Conservation (phyloP, 192 early-diverging fungal species). For the Glomus cerebriforme region DNA sequence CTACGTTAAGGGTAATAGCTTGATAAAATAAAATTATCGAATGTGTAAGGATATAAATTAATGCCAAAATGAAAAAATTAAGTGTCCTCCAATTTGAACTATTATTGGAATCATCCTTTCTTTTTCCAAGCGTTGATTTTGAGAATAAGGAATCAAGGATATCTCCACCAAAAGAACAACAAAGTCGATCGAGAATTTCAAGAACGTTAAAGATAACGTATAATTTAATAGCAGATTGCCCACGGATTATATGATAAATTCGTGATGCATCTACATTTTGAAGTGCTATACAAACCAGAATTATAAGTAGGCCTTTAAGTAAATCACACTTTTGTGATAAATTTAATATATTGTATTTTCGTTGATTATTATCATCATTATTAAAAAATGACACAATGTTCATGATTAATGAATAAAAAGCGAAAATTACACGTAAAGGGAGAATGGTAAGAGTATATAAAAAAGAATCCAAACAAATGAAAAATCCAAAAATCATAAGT, state of each 20-base stretch:
- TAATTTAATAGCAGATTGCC: constrained; percentile 94
- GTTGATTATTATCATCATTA: background rate
- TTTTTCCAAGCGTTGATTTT: constrained; percentile 59
- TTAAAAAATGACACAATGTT: constrained; percentile 43
- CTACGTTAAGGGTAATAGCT: constrained; percentile 94
- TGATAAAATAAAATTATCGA: constrained; percentile 92
- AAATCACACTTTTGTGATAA: constrained; percentile 89
- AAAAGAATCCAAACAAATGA: constrained; percentile 94
- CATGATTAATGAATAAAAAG: constrained; percentile 51
- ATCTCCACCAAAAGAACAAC: constrained; percentile 92
- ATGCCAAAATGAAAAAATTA: constrained; percentile 73
- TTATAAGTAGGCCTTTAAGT: constrained; percentile 81
- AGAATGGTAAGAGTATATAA: constrained; percentile 94
- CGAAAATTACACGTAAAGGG: constrained; percentile 81
- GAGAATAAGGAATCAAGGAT: constrained; percentile 94
- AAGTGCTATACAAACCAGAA: constrained; percentile 73
- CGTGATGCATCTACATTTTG: constrained; percentile 83
- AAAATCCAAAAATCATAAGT: constrained; percentile 88
- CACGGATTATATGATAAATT: constrained; percentile 94
- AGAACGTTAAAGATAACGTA: constrained; percentile 97
- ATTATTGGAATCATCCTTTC: constrained; percentile 34
- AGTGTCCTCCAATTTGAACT: constrained; percentile 50
- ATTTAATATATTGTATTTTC: constrained; percentile 52
- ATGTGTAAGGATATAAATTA: constrained; percentile 85
- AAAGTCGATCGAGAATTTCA: constrained; percentile 93